A percentile compares a stretch with the other conserved stretches of the same genome.
phyloP scores from a whole-genome alignment of 2,329 filamentous ascomycete genomes.

The Ascomycota sp. region DNA sequence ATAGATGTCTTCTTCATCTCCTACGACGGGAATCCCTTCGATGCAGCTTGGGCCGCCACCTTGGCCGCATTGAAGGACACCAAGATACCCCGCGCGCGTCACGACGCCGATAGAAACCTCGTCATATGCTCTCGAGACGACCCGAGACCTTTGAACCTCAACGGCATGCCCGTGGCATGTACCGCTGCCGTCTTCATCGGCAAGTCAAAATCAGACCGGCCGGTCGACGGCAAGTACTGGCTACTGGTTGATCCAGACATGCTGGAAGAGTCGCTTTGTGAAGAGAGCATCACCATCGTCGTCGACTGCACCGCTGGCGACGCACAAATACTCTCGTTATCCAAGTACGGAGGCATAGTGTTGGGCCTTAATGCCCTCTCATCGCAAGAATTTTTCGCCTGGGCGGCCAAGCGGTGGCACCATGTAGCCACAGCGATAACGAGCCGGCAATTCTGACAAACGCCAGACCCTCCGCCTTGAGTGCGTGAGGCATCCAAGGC shows the following conservation, averaged over 20 bases:
- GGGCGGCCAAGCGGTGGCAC: conserved; percentile 15
- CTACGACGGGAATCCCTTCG: conserved; percentile 78
- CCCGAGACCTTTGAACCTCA: conserved; percentile 35
- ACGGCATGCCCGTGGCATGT: conserved; percentile 51
- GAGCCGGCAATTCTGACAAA: conserved; percentile 7
- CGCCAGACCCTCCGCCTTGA: too few relatives aligned
- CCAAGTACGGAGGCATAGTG: conserved; percentile 63
- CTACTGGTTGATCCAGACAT: conserved; percentile 74
- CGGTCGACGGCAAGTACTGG: conserved; percentile 38
- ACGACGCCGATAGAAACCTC: conserved; percentile 63
- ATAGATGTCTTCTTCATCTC: conserved; percentile 91
- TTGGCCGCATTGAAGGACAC: conserved; percentile 65
- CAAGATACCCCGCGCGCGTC: conserved; percentile 56
- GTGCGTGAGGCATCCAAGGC: too few relatives aligned
- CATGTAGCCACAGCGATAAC: conserved; percentile 13
- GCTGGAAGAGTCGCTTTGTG: conserved; percentile 70
- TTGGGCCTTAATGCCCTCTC: conserved; percentile 43
- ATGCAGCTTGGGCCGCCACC: conserved; percentile 72
- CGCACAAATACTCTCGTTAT: conserved; percentile 45
- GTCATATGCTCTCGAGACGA: conserved; percentile 51
- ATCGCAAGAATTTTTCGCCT: conserved; percentile 35
- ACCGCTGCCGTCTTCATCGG: conserved; percentile 64
- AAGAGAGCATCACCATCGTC: conserved; percentile 65
- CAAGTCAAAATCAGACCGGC: conserved; percentile 27
- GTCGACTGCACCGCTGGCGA: conserved; percentile 40